phyloP scores from a whole-genome alignment of 1,284 basidiomycete genomes.

The Vanrija sp. region DNA sequence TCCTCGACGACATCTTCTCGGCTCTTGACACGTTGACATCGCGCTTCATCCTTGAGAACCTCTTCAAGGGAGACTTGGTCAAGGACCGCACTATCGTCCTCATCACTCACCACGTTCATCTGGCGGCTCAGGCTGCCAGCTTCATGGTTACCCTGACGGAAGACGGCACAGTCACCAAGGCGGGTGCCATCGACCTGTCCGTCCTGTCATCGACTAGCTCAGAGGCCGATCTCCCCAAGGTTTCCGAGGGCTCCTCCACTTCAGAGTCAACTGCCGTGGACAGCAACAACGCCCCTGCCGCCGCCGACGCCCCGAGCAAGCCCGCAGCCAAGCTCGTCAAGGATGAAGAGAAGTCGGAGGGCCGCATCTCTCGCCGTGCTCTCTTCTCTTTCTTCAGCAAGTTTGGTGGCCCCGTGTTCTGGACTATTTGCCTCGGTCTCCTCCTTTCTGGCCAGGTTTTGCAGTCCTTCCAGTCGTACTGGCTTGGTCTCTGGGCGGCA shows the following conservation, averaged over 20 bases:
- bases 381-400: conserved; percentile 50
- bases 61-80: conserved; percentile 66
- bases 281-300: conserved; percentile 31
- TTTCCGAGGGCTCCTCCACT: conserved; percentile 5
- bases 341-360: conserved; percentile 60
- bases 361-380: conserved; percentile 51
- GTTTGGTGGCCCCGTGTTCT: conserved; percentile 51
- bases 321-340: conserved; percentile 51
- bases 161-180: conserved; percentile 49
- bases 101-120: conserved; percentile 66
- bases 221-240: conserved; percentile 14
- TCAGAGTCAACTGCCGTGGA: conserved; percentile 42
- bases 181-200: conserved; percentile 35
- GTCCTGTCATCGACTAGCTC: conserved; percentile 16
- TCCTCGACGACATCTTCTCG: conserved; percentile 59
- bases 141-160: conserved; percentile 61
- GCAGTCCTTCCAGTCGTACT: conserved; percentile 56
- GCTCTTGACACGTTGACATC: conserved; percentile 60
- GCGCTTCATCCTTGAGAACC: conserved; percentile 70
- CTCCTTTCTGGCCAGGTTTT: conserved; percentile 36
- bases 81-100: conserved; percentile 66
- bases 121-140: conserved; percentile 62
- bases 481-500: conserved; percentile 59
- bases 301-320: conserved; percentile 17
- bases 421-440: conserved; percentile 41